These are phyloP conservation scores for Acacia crassicarpa DNA, from an alignment of 306 rosid genomes.

Conservation along the genomic window DNA sequence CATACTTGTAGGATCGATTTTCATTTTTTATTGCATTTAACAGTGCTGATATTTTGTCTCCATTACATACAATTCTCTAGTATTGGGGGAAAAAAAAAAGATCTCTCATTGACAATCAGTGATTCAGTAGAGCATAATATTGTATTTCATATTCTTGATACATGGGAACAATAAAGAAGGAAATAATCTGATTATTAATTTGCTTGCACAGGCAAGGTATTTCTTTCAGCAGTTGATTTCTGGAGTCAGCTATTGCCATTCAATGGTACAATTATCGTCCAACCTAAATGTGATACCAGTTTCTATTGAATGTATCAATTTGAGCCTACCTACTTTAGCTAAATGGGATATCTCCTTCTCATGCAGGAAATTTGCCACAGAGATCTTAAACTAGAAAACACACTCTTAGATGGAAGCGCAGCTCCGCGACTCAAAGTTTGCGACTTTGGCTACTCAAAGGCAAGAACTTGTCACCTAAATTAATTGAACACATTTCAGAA, in stretches of 20 bases:
- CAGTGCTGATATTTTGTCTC: not conserved
- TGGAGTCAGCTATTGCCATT: conserved; percentile 95
- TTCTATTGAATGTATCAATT: not conserved
- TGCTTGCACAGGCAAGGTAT: conserved; percentile 68
- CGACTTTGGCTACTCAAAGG: conserved; percentile 98
- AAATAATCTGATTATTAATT: conserved; percentile 5
- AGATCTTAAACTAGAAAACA: conserved; percentile 97
- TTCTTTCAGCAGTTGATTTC: conserved; percentile 94
- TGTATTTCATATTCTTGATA: conserved; percentile 19
- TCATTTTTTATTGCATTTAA: not conserved
- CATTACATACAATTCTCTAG: not conserved
- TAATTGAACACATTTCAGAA: conserved; percentile 7
- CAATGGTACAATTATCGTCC: conserved; percentile 61
- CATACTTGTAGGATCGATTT: not conserved
- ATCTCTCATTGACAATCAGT: not conserved
- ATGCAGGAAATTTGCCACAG: conserved; percentile 95
- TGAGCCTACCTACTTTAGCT: not conserved
- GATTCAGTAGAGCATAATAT: not conserved
- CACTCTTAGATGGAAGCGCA: conserved; percentile 93
- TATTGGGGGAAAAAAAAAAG: not conserved
- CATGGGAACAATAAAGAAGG: not conserved
- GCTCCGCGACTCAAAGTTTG: conserved; percentile 93
- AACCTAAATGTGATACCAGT: not conserved
- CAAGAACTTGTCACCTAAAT: conserved; percentile 28
- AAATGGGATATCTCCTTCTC: conserved; percentile 3